A percentile compares a stretch with the other conserved stretches of the same genome.
phyloP scores from a whole-genome alignment of 2,329 filamentous ascomycete species.

The Trichoderma gracile region DNA sequence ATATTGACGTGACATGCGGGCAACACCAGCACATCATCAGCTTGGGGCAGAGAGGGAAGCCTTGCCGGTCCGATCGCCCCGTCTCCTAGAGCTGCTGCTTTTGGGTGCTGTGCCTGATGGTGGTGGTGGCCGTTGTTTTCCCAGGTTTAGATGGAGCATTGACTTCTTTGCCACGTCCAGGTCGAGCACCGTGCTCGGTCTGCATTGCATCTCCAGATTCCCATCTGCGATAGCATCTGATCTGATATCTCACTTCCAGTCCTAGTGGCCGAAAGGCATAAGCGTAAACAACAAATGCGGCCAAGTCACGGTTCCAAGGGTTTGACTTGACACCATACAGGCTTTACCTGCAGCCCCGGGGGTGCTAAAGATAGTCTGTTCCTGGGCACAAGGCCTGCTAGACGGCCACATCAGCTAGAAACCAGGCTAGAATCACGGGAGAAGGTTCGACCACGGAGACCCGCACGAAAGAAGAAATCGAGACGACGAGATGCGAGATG shows the following conservation, averaged over 20 bases:
- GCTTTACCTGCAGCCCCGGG: constrained; percentile 16
- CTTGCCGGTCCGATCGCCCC: background rate
- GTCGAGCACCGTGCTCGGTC: background rate
- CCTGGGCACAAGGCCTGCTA: background rate
- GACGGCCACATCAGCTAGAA: constrained; percentile 10
- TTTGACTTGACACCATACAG: constrained; percentile 12
- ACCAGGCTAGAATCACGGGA: constrained; percentile 19
- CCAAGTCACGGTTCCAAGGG: background rate
- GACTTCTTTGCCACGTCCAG: no score
- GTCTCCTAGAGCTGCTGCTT: background rate
- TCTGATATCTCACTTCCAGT: constrained; percentile 6
- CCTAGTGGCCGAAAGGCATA: background rate
- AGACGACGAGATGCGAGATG: constrained; percentile 15
- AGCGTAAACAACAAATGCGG: constrained; percentile 8
- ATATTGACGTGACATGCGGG: constrained; percentile 14
- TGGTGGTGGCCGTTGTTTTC: no score
- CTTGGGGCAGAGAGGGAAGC: background rate
- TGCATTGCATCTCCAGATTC: background rate
- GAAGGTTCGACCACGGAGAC: constrained; percentile 15
- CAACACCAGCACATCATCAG: constrained; percentile 4
- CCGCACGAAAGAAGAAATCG: constrained; percentile 17
- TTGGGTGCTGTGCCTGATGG: no score
- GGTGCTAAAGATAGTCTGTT: constrained; percentile 18
- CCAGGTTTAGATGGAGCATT: no score
- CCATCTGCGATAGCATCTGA: constrained; percentile 2